phyloP scores from a whole-genome alignment of 371 early-diverging fungal species.

The Apophysomyces variabilis region DNA sequence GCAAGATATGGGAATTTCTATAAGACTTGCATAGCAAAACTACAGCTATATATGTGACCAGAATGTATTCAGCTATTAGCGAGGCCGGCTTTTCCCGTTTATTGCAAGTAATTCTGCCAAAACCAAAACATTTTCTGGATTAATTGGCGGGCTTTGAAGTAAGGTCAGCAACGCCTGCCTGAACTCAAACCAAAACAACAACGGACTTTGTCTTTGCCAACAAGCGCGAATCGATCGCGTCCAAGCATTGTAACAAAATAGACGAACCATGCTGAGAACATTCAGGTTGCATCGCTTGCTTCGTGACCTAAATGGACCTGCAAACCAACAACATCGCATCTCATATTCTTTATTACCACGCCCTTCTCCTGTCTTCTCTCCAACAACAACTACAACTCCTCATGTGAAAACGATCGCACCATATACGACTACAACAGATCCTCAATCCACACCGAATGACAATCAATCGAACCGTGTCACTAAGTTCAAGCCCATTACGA shows the following conservation, averaged over 20 bases:
- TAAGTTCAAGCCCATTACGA: slow-evolving; percentile 46
- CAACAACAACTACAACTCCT: background rate
- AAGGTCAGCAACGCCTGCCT: background rate
- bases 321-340: background rate
- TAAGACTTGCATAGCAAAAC: too few species aligned
- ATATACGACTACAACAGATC: background rate
- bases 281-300: background rate
- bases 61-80: too few species aligned
- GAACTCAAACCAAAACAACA: slow-evolving; percentile 10
- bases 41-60: too few species aligned
- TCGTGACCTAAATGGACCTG: background rate
- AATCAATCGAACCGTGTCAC: slow-evolving; percentile 24
- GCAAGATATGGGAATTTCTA: too few species aligned
- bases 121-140: too few species aligned
- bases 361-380: background rate
- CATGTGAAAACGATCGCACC: background rate
- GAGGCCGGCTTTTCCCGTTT: too few species aligned
- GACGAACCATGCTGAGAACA: background rate
- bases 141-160: too few species aligned
- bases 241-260: background rate
- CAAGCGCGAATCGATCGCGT: slow-evolving; percentile 4
- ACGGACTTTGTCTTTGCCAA: background rate
- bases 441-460: background rate
- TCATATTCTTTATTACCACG: background rate
- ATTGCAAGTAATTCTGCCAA: too few species aligned